A percentile compares a stretch with the other conserved stretches of the same genome.
Evolutionary conservation across 2,329 filamentous ascomycete species (phyloP).

Genomic region (Penicillium rolfsii): DNA sequence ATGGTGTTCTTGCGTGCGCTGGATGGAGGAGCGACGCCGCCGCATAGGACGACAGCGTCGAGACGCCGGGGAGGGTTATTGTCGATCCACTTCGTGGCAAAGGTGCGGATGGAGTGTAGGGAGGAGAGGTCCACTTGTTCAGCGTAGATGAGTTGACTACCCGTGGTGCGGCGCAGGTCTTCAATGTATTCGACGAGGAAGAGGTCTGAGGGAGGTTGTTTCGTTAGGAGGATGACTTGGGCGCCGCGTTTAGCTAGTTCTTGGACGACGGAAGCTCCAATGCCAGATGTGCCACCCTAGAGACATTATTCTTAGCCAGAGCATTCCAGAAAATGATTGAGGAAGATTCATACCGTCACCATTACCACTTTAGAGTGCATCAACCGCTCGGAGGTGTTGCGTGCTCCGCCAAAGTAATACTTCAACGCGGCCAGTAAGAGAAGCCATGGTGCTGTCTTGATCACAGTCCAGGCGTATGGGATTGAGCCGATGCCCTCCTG

Average conservation of each 20-base stretch:
- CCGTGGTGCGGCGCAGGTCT: conserved; percentile 74
- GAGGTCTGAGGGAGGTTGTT: conserved; percentile 76
- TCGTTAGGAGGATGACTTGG: conserved; percentile 87
- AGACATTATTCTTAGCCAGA: conserved; percentile 20
- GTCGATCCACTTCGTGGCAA: conserved; percentile 98
- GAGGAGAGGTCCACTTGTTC: conserved; percentile 90
- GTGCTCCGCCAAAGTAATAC: conserved; percentile 74
- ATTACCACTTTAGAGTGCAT: conserved; percentile 95
- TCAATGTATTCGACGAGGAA: conserved; percentile 93
- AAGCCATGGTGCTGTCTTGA: conserved; percentile 59
- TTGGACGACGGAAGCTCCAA: conserved; percentile 76
- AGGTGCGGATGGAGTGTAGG: conserved; percentile 86
- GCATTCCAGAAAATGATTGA: background rate
- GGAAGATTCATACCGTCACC: conserved; percentile 67
- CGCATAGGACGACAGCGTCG: conserved; percentile 90
- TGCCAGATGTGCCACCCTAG: conserved; percentile 85
- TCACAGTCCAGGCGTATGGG: conserved; percentile 56
- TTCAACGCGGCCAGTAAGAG: conserved; percentile 64
- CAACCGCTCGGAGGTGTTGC: conserved; percentile 73
- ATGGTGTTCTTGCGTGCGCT: conserved; percentile 63
- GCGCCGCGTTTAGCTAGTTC: conserved; percentile 80
- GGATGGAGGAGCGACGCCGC: conserved; percentile 66
- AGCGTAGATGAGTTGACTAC: conserved; percentile 88
- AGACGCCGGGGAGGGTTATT: conserved; percentile 86
- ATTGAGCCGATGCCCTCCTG: conserved; percentile 59